A percentile compares a stretch with the other conserved stretches of the same genome.
Conservation (phyloP, 371 early-diverging fungal genomes). For the Zopfochytrium polystomum region DNA sequence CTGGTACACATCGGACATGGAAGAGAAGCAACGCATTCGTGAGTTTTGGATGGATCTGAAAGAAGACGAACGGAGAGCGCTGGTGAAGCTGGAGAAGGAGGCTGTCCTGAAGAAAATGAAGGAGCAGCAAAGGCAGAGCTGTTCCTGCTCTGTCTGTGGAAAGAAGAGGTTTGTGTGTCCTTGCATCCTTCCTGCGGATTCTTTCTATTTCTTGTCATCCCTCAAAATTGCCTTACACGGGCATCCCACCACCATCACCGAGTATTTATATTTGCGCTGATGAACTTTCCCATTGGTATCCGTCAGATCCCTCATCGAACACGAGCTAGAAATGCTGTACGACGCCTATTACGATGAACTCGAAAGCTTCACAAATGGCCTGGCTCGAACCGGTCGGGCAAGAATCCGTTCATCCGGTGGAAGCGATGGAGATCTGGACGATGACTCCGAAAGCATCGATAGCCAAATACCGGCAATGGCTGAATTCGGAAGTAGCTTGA, state of each 20-base stretch:
- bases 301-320: slow-evolving; percentile 82
- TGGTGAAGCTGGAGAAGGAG: slow-evolving; percentile 87
- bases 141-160: slow-evolving; percentile 87
- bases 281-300: too few relatives aligned
- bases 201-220: too few relatives aligned
- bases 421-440: slow-evolving; percentile 46
- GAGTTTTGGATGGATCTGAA: slow-evolving; percentile 87
- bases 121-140: slow-evolving; percentile 88
- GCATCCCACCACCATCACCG: too few relatives aligned
- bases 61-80: slow-evolving; percentile 76
- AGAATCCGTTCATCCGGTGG: slow-evolving; percentile 17
- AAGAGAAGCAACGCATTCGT: slow-evolving; percentile 80
- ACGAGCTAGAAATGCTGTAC: slow-evolving; percentile 85
- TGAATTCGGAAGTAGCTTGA: slow-evolving; percentile 66
- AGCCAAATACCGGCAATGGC: slow-evolving; percentile 52
- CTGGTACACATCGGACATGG: slow-evolving; percentile 74
- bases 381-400: neutral
- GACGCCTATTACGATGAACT: slow-evolving; percentile 91
- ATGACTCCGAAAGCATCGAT: slow-evolving; percentile 24
- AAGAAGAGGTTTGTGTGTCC: slow-evolving; percentile 65
- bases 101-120: slow-evolving; percentile 88
- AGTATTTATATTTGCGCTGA: too few relatives aligned
- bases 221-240: too few relatives aligned
- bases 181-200: neutral
- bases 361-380: slow-evolving; percentile 67